Conservation (phyloP, 2,329 filamentous ascomycete species). For the Thelonectria blattea region DNA sequence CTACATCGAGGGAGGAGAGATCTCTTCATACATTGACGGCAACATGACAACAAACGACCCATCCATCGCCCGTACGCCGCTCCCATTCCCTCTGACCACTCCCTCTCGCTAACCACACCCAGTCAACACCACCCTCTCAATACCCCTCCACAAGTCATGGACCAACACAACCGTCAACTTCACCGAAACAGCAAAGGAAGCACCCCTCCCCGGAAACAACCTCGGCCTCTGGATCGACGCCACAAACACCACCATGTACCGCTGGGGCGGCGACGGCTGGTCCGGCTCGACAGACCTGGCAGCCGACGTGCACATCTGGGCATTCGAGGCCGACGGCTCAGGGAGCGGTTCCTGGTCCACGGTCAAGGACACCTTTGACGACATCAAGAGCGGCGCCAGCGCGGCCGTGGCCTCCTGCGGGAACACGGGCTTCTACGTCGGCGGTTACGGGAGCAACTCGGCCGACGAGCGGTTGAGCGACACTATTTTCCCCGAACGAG, state of each 20-base stretch:
- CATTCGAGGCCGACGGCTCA: neutral
- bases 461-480: conserved; percentile 6
- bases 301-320: conserved; percentile 11
- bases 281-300: neutral
- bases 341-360: conserved; percentile 2
- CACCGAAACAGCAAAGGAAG: conserved; percentile 9
- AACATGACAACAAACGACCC: neutral
- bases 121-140: conserved; percentile 9
- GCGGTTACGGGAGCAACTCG: conserved; percentile 9
- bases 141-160: conserved; percentile 6
- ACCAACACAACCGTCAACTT: conserved; percentile 12
- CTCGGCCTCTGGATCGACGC: conserved; percentile 3
- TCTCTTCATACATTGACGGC: neutral
- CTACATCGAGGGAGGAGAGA: conserved; percentile 14
- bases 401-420: conserved; percentile 1
- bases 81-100: too few species aligned
- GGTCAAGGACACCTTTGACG: conserved; percentile 5
- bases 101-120: neutral
- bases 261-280: conserved; percentile 9
- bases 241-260: conserved; percentile 6
- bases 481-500: conserved; percentile 3
- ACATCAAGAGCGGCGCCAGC: conserved; percentile 6
- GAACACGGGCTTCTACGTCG: neutral
- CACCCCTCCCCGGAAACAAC: conserved; percentile 2
- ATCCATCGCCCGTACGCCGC: neutral